phyloP scores from a whole-genome alignment of 441 rosid genomes.

The Adansonia rubrostipa region DNA sequence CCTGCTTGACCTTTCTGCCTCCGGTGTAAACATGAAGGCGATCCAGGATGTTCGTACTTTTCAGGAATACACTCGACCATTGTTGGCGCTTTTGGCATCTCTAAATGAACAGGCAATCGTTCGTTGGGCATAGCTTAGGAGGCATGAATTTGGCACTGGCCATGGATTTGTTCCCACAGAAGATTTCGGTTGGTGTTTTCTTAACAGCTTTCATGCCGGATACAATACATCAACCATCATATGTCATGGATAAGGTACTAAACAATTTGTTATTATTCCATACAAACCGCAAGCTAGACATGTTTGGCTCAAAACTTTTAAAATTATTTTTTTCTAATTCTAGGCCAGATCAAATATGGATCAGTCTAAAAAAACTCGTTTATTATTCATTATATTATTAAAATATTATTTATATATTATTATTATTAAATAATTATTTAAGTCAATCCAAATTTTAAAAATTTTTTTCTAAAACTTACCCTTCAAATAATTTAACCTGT shows the following conservation, averaged over 20 bases:
- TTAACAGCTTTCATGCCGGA: slow-evolving; percentile 49
- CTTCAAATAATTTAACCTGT: too few relatives aligned
- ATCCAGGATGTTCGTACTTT: slow-evolving; percentile 50
- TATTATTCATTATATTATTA: too few relatives aligned
- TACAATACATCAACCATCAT: slow-evolving; percentile 38
- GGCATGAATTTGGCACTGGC: slow-evolving; percentile 66
- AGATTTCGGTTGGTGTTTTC: slow-evolving; percentile 55
- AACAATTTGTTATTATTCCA: background rate
- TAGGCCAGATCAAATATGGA: too few relatives aligned
- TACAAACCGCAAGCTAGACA: too few relatives aligned
- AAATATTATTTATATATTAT: too few relatives aligned
- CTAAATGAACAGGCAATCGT: slow-evolving; percentile 42
- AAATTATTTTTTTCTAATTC: too few relatives aligned
- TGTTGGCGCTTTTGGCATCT: slow-evolving; percentile 39
- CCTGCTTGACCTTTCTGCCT: slow-evolving; percentile 50
- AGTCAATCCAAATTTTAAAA: too few relatives aligned
- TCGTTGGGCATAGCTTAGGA: slow-evolving; percentile 74
- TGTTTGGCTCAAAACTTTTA: too few relatives aligned
- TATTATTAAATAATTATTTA: too few relatives aligned
- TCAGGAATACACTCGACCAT: slow-evolving; percentile 54
- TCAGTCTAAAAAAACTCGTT: too few relatives aligned
- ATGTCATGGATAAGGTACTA: slow-evolving; percentile 40
- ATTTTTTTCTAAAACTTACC: too few relatives aligned
- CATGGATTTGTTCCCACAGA: slow-evolving; percentile 51
- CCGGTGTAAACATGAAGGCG: slow-evolving; percentile 45